Evolutionary conservation across 1,139 yeast genomes (phyloP).

Genomic region (Geotrichum australiense): DNA sequence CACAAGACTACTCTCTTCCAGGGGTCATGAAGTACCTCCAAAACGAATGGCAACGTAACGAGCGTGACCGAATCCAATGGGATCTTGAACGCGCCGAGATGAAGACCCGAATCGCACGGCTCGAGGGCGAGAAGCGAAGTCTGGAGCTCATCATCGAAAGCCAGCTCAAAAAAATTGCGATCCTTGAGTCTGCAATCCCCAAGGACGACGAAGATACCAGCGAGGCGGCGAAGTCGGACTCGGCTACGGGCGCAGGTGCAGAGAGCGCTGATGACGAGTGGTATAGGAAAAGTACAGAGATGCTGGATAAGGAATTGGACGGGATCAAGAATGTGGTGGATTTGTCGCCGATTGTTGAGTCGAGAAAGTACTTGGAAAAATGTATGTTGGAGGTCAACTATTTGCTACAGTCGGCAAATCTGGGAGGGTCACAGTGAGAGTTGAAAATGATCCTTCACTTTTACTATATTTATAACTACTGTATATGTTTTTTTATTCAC

Average conservation of each 20-base stretch:
- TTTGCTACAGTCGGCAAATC: slow-evolving; percentile 29
- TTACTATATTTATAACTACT: no score
- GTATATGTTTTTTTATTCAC: no score
- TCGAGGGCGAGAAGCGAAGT: slow-evolving; percentile 38
- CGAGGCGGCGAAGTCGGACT: not conserved
- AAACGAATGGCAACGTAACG: slow-evolving; percentile 50
- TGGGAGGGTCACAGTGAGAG: not conserved
- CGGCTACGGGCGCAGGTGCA: not conserved
- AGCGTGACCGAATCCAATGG: slow-evolving; percentile 52
- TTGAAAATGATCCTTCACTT: no score
- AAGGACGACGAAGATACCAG: not conserved
- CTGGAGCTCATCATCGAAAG: slow-evolving; percentile 29
- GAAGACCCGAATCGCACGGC: slow-evolving; percentile 39
- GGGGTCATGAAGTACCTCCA: slow-evolving; percentile 55
- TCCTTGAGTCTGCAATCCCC: slow-evolving; percentile 23
- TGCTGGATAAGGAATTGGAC: slow-evolving; percentile 12
- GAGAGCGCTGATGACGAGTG: not conserved
- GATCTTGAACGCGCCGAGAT: slow-evolving; percentile 48
- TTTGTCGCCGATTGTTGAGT: slow-evolving; percentile 28
- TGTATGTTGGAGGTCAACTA: slow-evolving; percentile 35
- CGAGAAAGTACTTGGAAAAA: slow-evolving; percentile 31
- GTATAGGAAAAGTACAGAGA: slow-evolving; percentile 6
- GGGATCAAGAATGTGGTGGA: slow-evolving; percentile 21
- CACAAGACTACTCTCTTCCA: slow-evolving; percentile 34
- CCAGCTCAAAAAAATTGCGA: slow-evolving; percentile 28